Base-by-base conservation (phyloP, 202 grass and related monocot species). In the Panicum virgatum region DNA sequence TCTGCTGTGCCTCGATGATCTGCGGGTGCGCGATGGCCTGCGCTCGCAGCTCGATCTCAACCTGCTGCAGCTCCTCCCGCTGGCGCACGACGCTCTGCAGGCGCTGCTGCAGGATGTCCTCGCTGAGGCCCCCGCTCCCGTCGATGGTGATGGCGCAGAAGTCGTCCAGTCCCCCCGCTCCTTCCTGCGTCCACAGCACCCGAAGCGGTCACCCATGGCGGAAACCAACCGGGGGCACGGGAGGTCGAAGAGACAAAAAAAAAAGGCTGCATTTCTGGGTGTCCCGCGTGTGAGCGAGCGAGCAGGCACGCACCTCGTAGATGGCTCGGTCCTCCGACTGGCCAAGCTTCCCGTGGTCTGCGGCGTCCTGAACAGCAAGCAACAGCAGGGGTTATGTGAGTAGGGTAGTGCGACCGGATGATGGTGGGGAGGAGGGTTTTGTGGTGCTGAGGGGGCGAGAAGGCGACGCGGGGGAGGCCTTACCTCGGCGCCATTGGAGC, bases 111-210 rank as follows among this genome's bases (percentile, higher is more conserved):
- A 90, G 80, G 66, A 94, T 80, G 60, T 96, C 93, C 76, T 86
- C 89, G 78, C 78, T 99, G 59, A 96, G 82, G 4, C 83, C 90
- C 6, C 80, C 87, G 27, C 77, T 88, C 3, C 88, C 89, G 22
- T 94, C 85, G 27, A 99, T 91, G 10, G 85, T 85, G 88, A 99
- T 94, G 66, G 91, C 85, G 72, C 89, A 96, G 85, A 71, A 99
- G 62, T 82, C 83, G 2, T 86, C 89, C 42, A 83, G 57, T 3
- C 89, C 51, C 42, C 65, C 61, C 5, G 75, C 46, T 53, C 88
- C 87, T 29, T 90, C 90, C 96, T 98, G 87, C 66, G 71, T 71
- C 20, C 65, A 20, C 6, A 56, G 3, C 6, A 1, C 46, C 69
- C 0, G 85, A 81, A 22, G 5, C 38, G 56, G 19, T 76, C 75